Percentiles rank a stretch among this genome's conserved stretches.
phyloP scores from a whole-genome alignment of 208 protist species.

The Sergeia podlipaevii region DNA sequence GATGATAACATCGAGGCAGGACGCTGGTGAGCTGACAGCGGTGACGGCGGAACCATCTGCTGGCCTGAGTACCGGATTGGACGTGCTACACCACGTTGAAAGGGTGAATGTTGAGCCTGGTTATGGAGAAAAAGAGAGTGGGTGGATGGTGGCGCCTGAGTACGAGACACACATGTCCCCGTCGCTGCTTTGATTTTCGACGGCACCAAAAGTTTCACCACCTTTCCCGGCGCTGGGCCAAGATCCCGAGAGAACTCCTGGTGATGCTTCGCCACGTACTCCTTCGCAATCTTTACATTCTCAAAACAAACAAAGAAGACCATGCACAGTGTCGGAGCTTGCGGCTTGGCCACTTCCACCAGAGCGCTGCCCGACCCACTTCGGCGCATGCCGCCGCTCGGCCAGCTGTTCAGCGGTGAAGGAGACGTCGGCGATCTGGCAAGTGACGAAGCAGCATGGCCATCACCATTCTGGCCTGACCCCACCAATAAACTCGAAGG shows the following conservation, averaged over 20 bases:
- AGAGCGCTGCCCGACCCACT: too few species aligned
- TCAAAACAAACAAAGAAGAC: slow-evolving; percentile 71
- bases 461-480: too few species aligned
- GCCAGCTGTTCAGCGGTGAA: neutral
- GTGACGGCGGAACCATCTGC: too few species aligned
- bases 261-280: slow-evolving; percentile 12
- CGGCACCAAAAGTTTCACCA: slow-evolving; percentile 56
- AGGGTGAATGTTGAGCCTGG: neutral
- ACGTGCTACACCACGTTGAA: too few species aligned
- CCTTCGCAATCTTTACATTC: slow-evolving; percentile 37
- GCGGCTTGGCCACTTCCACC: too few species aligned
- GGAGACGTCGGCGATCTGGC: neutral
- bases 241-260: slow-evolving; percentile 30
- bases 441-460: neutral
- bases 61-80: too few species aligned
- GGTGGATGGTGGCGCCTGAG: neutral
- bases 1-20: too few species aligned
- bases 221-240: slow-evolving; percentile 29
- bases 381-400: too few species aligned
- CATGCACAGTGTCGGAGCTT: slow-evolving; percentile 47
- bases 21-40: too few species aligned
- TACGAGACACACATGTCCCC: neutral
- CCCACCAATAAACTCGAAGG: too few species aligned
- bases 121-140: too few species aligned
- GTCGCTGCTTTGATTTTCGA: slow-evolving; percentile 32